Base-by-base conservation (phyloP, 1,139 yeast genomes). In the Yamadazyma jaroonii region DNA sequence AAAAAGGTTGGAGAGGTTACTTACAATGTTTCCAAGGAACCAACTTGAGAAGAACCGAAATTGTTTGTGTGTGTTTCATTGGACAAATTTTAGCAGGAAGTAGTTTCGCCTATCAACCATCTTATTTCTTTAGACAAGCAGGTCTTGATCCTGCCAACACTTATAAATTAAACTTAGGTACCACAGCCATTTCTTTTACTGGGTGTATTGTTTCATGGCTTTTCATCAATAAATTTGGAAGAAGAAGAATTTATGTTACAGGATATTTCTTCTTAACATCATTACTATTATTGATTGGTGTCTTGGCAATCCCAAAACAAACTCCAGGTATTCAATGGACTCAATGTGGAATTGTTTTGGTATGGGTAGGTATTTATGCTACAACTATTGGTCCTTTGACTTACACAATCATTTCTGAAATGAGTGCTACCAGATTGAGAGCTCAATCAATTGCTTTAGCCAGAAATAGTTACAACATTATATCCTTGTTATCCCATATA, bases 261-360 rank as follows among this genome's bases (percentile, higher is more conserved):
- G 70, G 72, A 15, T 40, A 46, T 9, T 23, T 42, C 6, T 37
- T 45, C 13, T 43, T 59, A 9, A 34, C 45, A 3, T 46, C 58
- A 4, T 52, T 56, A 24, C 72, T 77, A 70, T 74, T 67, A n/a
- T 58, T 65, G 72, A 50, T 36, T 31, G 71, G 69, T 35, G 63
- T 69, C 17, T 61, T 70, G 28, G 60, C 66, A n/a, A 56, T 67
- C 40, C 71, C 71, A 39, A 29, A 39, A 14, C 39, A 9, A 43
- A 43, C 15, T 25, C 39, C 6, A 32, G 36, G 47, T 6, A 39
- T 48, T 6, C 44, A 46, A 28, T 54, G 57, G 57, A 48, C 36
- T 3, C 59, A 55, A 38, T 51, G 52, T 15, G 50, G 38, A 9
- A 26, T 52, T 14, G 47, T 49, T 3, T 40, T 49, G 43, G 20